Percentiles rank a stretch among this genome's conserved stretches.
These are phyloP conservation scores for Fusarium staphyleae DNA, from an alignment of 2,329 filamentous ascomycete species.

Conservation along the genomic window DNA sequence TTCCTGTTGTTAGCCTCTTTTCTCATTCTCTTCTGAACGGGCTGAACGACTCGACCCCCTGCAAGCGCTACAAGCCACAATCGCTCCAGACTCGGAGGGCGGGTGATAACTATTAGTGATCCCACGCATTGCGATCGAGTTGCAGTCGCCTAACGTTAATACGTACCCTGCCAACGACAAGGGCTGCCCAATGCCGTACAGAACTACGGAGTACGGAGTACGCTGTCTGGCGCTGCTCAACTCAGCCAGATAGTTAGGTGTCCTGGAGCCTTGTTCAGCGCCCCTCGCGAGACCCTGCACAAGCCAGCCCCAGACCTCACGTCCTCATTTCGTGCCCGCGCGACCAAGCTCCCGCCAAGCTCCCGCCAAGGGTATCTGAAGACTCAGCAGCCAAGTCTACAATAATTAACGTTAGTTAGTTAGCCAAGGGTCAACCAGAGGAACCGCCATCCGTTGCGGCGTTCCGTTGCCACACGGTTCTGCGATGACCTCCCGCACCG, in stretches of 20 bases:
- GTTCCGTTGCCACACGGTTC: constrained; percentile 31
- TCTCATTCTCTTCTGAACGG: constrained; percentile 2
- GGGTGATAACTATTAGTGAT: too few relatives aligned
- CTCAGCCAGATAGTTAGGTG: too few relatives aligned
- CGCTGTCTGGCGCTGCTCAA: neutral
- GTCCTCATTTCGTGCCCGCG: constrained; percentile 12
- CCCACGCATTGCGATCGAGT: neutral
- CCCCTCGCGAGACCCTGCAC: too few relatives aligned
- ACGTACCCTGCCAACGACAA: constrained; percentile 6
- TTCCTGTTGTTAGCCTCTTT: too few relatives aligned
- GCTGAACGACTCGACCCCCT: constrained; percentile 3
- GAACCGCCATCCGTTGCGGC: constrained; percentile 23
- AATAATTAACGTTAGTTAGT: too few relatives aligned
- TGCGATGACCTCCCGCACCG: constrained; percentile 38
- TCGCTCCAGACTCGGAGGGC: constrained; percentile 21
- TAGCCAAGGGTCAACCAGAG: constrained; percentile 29
- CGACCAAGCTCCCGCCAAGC: constrained; percentile 20
- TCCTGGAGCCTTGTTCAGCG: too few relatives aligned
- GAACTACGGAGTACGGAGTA: too few relatives aligned
- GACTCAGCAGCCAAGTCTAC: constrained; percentile 28
- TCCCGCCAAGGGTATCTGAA: constrained; percentile 20
- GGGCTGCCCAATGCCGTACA: constrained; percentile 8
- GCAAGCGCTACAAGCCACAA: constrained; percentile 26
- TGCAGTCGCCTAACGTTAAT: constrained; percentile 9
- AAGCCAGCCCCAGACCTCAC: neutral